Evolutionary conservation across 2,329 filamentous ascomycete species (phyloP).

Genomic region (Fusarium begoniae): DNA sequence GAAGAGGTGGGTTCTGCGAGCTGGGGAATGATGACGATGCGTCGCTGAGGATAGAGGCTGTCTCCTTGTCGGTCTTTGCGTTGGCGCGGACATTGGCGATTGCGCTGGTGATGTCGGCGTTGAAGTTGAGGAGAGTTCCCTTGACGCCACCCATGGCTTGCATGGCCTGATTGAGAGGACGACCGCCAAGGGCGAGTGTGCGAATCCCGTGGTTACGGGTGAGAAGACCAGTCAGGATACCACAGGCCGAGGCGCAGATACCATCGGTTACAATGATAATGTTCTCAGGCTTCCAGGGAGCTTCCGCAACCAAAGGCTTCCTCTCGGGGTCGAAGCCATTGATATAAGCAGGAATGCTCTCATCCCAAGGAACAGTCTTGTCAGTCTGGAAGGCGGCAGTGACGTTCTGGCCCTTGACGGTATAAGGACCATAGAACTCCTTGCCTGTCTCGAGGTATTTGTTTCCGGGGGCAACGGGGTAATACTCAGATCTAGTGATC

Average conservation of each 20-base stretch:
- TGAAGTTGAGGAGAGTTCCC: constrained; percentile 51
- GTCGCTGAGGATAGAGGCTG: constrained; percentile 6
- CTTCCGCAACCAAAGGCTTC: constrained; percentile 20
- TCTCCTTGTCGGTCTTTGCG: constrained; percentile 19
- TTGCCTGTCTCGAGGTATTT: constrained; percentile 29
- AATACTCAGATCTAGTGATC: constrained; percentile 16
- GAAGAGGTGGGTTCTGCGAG: constrained; percentile 23
- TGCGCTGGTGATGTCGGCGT: constrained; percentile 18
- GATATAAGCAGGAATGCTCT: constrained; percentile 19
- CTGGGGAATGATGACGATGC: constrained; percentile 25
- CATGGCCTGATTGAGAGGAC: constrained; percentile 62
- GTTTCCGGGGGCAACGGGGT: constrained; percentile 18
- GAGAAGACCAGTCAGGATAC: constrained; percentile 40
- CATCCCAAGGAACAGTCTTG: constrained; percentile 17
- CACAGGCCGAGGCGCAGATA: constrained; percentile 38
- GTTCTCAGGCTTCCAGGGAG: constrained; percentile 38
- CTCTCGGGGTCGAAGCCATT: constrained; percentile 31
- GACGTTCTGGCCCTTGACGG: constrained; percentile 30
- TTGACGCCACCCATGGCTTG: constrained; percentile 74
- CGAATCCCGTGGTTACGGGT: constrained; percentile 47
- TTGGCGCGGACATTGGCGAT: constrained; percentile 6
- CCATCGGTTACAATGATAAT: constrained; percentile 39
- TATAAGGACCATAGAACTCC: constrained; percentile 38
- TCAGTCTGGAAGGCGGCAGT: constrained; percentile 33
- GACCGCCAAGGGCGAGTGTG: constrained; percentile 67